Evolutionary conservation across 2,329 filamentous ascomycete species (phyloP).

Genomic region (Phyllosticta citribraziliensis): DNA sequence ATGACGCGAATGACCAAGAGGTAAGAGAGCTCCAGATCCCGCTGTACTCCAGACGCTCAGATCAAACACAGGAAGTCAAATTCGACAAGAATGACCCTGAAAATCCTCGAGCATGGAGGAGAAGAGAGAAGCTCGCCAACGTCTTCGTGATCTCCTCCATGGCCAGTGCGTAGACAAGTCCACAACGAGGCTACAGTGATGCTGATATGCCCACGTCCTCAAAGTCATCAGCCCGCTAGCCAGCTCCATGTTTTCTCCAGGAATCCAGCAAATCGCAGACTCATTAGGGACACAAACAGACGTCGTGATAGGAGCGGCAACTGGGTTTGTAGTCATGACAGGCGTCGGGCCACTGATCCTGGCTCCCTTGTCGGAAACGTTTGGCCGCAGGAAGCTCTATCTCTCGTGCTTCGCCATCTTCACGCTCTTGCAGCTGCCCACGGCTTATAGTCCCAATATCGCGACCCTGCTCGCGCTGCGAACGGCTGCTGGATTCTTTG

Average conservation of each 20-base stretch:
- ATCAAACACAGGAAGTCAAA: slow-evolving; percentile 17
- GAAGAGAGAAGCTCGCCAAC: slow-evolving; percentile 37
- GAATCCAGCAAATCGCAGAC: slow-evolving; percentile 40
- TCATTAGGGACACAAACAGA: slow-evolving; percentile 33
- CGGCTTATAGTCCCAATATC: slow-evolving; percentile 39
- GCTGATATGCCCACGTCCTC: slow-evolving; percentile 1
- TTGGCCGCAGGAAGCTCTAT: slow-evolving; percentile 36
- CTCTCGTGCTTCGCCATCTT: slow-evolving; percentile 37
- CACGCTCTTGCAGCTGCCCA: slow-evolving; percentile 37
- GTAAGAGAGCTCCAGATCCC: background rate
- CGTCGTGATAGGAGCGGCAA: slow-evolving; percentile 40
- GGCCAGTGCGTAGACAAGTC: slow-evolving; percentile 26
- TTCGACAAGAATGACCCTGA: slow-evolving; percentile 31
- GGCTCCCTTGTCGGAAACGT: slow-evolving; percentile 38
- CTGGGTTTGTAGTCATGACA: slow-evolving; percentile 41
- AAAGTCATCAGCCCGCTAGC: slow-evolving; percentile 38
- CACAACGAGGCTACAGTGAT: background rate
- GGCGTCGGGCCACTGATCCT: slow-evolving; percentile 39
- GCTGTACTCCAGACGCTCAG: slow-evolving; percentile 12
- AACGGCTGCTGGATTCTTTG: slow-evolving; percentile 40
- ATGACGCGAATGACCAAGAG: slow-evolving; percentile 25
- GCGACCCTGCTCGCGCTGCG: slow-evolving; percentile 34
- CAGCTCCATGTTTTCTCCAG: slow-evolving; percentile 43
- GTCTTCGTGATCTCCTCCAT: slow-evolving; percentile 42
- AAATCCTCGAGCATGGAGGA: slow-evolving; percentile 39